phyloP scores from a whole-genome alignment of 2,329 filamentous ascomycete species.

The Pseudogymnoascus sp. region DNA sequence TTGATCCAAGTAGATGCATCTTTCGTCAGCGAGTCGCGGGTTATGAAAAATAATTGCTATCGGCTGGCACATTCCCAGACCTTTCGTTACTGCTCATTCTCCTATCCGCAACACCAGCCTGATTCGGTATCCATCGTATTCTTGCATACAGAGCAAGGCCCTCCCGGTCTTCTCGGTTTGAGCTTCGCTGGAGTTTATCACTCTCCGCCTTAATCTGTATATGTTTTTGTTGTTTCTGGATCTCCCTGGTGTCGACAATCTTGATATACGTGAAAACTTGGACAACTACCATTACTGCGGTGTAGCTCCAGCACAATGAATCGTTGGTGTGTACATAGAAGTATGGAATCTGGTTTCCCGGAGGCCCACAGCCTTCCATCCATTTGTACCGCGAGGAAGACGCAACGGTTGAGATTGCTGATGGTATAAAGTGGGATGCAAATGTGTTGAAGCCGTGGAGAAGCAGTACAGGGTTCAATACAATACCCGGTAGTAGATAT shows the following conservation, averaged over 20 bases:
- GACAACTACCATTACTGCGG: constrained; percentile 31
- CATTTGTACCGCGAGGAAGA: constrained; percentile 25
- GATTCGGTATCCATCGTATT: not conserved
- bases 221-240: constrained; percentile 20
- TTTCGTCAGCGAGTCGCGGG: not conserved
- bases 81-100: not conserved
- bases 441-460: constrained; percentile 34
- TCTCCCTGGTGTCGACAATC: constrained; percentile 24
- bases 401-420: constrained; percentile 20
- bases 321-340: constrained; percentile 32
- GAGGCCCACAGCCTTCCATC: constrained; percentile 25
- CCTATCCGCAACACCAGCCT: not conserved
- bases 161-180: not conserved
- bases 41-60: not conserved
- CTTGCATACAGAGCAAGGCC: constrained; percentile 4
- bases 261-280: constrained; percentile 30
- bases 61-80: not conserved
- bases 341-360: constrained; percentile 26
- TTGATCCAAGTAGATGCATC: not conserved
- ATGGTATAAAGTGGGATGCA: constrained; percentile 29
- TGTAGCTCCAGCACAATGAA: constrained; percentile 33
- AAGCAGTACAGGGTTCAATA: constrained; percentile 33
- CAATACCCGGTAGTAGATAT: constrained; percentile 31
- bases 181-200: constrained; percentile 14
- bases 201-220: constrained; percentile 18